A percentile compares a stretch with the other conserved stretches of the same genome.
Conservation (phyloP, 768 basidiomycete species). For the Hortiboletus flavorubellus region DNA sequence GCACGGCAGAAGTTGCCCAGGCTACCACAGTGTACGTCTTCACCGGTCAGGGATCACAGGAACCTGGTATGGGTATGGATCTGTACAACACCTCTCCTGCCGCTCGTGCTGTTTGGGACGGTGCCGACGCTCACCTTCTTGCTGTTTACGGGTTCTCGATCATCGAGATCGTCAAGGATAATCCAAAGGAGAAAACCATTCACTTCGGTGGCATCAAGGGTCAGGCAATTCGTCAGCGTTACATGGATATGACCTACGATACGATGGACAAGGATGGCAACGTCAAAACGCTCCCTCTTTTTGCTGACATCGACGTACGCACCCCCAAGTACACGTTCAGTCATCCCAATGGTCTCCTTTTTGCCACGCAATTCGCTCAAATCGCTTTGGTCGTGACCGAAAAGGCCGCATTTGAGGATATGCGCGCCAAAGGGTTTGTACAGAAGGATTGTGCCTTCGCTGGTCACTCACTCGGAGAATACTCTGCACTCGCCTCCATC, state of each 20-base stretch:
- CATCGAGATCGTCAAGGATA: constrained; percentile 97
- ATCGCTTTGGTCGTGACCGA: constrained; percentile 98
- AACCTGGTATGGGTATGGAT: constrained; percentile 99
- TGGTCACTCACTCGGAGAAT: constrained; percentile 97
- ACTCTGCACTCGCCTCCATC: constrained; percentile 96
- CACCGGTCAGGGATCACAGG: constrained; percentile 98
- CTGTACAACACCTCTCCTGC: constrained; percentile 91
- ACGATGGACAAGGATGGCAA: constrained; percentile 95
- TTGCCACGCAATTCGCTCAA: constrained; percentile 98
- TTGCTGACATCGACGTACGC: constrained; percentile 91
- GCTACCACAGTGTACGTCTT: constrained; percentile 94
- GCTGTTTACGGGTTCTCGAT: constrained; percentile 99
- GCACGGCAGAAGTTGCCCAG: constrained; percentile 91
- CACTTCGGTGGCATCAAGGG: constrained; percentile 99
- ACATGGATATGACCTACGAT: constrained; percentile 99
- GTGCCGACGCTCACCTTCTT: constrained; percentile 88
- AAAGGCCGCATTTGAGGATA: constrained; percentile 97
- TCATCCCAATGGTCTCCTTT: constrained; percentile 91
- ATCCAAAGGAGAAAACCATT: constrained; percentile 96
- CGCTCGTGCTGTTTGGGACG: constrained; percentile 96
- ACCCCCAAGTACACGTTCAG: constrained; percentile 98
- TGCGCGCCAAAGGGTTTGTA: constrained; percentile 94
- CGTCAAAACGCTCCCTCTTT: constrained; percentile 93
- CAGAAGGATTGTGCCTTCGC: constrained; percentile 93
- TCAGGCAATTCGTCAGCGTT: constrained; percentile 96